Conservation (phyloP, 225 moss, liverwort and hornwort species). For the Rhytidiadelphus loreus region DNA sequence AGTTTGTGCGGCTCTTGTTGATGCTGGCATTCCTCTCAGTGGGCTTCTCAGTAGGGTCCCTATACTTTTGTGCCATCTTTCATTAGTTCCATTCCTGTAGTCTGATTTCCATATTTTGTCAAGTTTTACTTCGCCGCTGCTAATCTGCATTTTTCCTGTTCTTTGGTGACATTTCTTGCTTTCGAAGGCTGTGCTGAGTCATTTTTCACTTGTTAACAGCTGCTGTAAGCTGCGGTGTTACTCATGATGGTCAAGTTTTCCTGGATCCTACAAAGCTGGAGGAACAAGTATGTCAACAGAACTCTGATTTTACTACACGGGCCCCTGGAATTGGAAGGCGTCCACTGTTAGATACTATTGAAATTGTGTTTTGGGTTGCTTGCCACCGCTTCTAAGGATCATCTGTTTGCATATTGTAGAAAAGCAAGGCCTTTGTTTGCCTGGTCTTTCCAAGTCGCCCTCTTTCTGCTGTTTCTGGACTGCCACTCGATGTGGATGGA, state of each 20-base stretch:
- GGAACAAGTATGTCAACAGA: slow-evolving; percentile 51
- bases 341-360: background rate
- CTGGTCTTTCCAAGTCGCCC: slow-evolving; percentile 78
- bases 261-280: slow-evolving; percentile 82
- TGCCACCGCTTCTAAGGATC: background rate
- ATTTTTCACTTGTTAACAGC: slow-evolving; percentile 23
- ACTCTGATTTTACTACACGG: background rate
- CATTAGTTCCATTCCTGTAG: background rate
- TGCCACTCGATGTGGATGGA: slow-evolving; percentile 60
- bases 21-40: slow-evolving; percentile 79
- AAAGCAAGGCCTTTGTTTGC: slow-evolving; percentile 59
- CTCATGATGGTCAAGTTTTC: slow-evolving; percentile 53
- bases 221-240: slow-evolving; percentile 77
- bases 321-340: background rate
- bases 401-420: slow-evolving; percentile 25
- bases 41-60: slow-evolving; percentile 64
- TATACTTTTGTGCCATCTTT: background rate
- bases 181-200: background rate
- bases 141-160: background rate
- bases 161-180: background rate
- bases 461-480: slow-evolving; percentile 53
- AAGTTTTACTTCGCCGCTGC: background rate
- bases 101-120: background rate
- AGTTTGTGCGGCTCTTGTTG: slow-evolving; percentile 87
- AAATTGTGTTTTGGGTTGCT: background rate